phyloP scores from a whole-genome alignment of 352 stramenopile species.

The Pythium aristosporum region DNA sequence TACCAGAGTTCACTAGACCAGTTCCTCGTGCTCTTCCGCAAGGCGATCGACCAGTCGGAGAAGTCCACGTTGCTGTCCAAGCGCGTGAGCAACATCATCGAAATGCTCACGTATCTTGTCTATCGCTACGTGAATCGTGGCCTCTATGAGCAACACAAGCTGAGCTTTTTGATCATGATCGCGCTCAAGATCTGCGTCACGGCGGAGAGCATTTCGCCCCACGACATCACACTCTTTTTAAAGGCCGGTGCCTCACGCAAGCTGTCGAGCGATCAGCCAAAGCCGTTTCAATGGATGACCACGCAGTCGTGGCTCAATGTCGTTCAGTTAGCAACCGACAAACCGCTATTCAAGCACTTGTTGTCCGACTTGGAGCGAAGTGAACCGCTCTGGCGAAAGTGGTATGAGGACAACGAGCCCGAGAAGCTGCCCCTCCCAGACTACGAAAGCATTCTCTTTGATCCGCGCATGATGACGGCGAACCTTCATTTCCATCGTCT shows the following conservation, averaged over 20 bases:
- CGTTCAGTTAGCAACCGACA: slow-evolving; percentile 65
- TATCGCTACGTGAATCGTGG: slow-evolving; percentile 78
- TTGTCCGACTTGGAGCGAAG: slow-evolving; percentile 66
- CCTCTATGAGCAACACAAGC: slow-evolving; percentile 69
- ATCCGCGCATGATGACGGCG: slow-evolving; percentile 55
- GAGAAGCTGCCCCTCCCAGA: slow-evolving; percentile 61
- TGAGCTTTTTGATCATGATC: slow-evolving; percentile 74
- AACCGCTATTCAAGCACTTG: slow-evolving; percentile 62
- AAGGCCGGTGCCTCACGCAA: slow-evolving; percentile 71
- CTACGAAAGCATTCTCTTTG: slow-evolving; percentile 68
- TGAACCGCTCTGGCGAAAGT: slow-evolving; percentile 66
- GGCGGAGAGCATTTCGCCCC: slow-evolving; percentile 46
- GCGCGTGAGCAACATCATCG: slow-evolving; percentile 86
- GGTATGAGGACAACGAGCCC: slow-evolving; percentile 82
- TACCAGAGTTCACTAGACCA: slow-evolving; percentile 91
- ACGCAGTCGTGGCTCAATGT: slow-evolving; percentile 67
- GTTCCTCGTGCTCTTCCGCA: slow-evolving; percentile 87
- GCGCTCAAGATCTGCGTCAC: slow-evolving; percentile 78
- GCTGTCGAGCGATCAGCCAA: slow-evolving; percentile 59
- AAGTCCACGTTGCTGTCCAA: slow-evolving; percentile 76
- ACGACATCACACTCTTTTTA: slow-evolving; percentile 69
- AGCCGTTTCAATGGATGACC: slow-evolving; percentile 72
- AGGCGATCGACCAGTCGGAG: slow-evolving; percentile 81
- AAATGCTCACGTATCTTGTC: slow-evolving; percentile 83
- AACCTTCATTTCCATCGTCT: slow-evolving; percentile 71